phyloP scores from a whole-genome alignment of 2,329 filamentous ascomycete species.

The Venturia oleaginea region DNA sequence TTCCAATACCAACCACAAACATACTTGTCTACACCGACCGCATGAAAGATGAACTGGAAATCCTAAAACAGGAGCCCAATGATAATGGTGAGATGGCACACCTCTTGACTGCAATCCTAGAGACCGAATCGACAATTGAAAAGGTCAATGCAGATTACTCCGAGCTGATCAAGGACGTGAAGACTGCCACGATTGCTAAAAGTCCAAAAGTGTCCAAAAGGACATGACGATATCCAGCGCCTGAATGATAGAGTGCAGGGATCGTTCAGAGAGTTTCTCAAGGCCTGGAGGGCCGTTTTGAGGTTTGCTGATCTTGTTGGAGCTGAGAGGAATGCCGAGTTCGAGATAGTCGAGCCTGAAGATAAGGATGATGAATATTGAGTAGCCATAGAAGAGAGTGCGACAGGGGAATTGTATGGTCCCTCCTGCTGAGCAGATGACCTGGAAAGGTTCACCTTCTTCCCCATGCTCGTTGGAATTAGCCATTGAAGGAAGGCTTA shows the following conservation, averaged over 20 bases:
- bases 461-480: too few species aligned
- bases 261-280: background rate
- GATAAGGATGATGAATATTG: background rate
- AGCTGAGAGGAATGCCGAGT: background rate
- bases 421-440: too few species aligned
- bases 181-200: background rate
- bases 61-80: background rate
- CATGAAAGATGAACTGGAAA: background rate
- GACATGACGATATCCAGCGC: background rate
- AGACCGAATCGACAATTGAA: background rate
- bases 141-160: background rate
- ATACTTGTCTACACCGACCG: background rate
- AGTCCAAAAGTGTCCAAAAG: background rate
- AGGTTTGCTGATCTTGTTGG: background rate
- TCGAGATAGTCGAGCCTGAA: background rate
- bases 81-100: background rate
- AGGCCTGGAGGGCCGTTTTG: background rate
- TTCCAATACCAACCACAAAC: background rate
- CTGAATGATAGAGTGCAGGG: background rate
- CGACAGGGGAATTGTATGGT: too few species aligned
- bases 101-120: background rate
- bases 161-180: background rate
- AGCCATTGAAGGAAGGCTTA: too few species aligned
- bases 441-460: too few species aligned
- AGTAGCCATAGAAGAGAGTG: background rate